phyloP scores from a whole-genome alignment of 108 stramenopile genomes.

The Skeletonema menzelii region DNA sequence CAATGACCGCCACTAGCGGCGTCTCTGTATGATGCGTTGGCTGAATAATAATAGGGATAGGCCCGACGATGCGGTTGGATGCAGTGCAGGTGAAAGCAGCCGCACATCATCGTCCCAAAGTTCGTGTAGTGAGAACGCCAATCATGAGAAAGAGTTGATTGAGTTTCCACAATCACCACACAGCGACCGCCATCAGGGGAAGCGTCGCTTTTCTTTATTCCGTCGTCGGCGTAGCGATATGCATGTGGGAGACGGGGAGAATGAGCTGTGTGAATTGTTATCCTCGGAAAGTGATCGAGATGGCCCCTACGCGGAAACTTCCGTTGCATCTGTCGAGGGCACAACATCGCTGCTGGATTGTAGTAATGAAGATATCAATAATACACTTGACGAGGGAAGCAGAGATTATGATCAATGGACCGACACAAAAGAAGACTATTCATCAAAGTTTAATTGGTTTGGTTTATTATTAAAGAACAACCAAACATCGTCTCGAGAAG shows the following conservation, averaged over 20 bases:
- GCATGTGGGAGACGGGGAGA: background rate
- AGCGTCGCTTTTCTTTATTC: background rate
- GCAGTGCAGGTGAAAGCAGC: background rate
- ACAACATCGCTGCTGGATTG: background rate
- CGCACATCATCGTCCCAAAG: background rate
- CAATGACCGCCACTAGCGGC: too few species aligned
- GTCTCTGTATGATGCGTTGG: background rate
- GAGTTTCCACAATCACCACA: background rate
- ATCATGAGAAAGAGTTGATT: background rate
- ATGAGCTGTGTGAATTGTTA: background rate
- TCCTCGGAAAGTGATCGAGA: background rate
- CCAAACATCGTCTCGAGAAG: background rate
- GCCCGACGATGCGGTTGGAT: background rate
- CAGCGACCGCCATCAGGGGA: background rate
- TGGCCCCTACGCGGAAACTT: background rate
- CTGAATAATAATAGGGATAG: background rate
- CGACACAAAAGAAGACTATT: background rate
- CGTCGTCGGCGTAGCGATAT: background rate
- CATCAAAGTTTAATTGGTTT: constrained; percentile 1
- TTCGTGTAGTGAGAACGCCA: background rate
- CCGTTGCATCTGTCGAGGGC: background rate
- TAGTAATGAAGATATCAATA: background rate
- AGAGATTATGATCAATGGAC: background rate
- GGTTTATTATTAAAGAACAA: background rate
- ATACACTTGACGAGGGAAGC: background rate